These are phyloP conservation scores for Handroanthus guayacan DNA, from an alignment of 257 asterid genomes.

Conservation along the genomic window DNA sequence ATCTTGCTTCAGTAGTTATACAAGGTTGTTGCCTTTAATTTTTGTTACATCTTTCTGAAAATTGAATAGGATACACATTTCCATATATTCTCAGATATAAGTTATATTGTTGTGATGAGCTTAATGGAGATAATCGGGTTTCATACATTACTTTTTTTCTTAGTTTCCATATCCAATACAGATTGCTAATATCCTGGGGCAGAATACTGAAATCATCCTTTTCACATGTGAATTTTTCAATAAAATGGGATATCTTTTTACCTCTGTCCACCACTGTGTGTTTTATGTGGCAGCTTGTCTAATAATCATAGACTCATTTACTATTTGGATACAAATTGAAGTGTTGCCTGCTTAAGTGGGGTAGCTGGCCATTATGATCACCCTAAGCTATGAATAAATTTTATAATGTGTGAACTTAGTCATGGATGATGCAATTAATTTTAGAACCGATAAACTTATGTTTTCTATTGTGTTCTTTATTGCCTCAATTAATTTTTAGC, in stretches of 20 bases:
- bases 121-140: background rate
- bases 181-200: background rate
- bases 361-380: background rate
- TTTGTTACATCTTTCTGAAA: conserved; percentile 25
- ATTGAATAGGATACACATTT: conserved; percentile 23
- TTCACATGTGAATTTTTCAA: conserved; percentile 13
- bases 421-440: background rate
- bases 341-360: conserved; percentile 4
- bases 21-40: background rate
- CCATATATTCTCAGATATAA: conserved; percentile 9
- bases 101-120: conserved; percentile 24
- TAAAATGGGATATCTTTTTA: background rate
- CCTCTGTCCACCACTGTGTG: conserved; percentile 8
- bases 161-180: conserved; percentile 11
- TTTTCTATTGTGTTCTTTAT: background rate
- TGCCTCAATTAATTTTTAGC: conserved; percentile 7
- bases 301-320: conserved; percentile 1
- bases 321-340: background rate
- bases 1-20: conserved; percentile 17
- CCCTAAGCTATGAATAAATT: background rate
- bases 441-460: conserved; percentile 5
- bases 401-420: background rate
- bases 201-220: conserved; percentile 11
- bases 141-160: conserved; percentile 6
- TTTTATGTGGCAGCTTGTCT: background rate